Percentiles rank a stretch among this genome's conserved stretches.
phyloP scores from a whole-genome alignment of 75 land plant genomes.

The Picea sitchensis region DNA sequence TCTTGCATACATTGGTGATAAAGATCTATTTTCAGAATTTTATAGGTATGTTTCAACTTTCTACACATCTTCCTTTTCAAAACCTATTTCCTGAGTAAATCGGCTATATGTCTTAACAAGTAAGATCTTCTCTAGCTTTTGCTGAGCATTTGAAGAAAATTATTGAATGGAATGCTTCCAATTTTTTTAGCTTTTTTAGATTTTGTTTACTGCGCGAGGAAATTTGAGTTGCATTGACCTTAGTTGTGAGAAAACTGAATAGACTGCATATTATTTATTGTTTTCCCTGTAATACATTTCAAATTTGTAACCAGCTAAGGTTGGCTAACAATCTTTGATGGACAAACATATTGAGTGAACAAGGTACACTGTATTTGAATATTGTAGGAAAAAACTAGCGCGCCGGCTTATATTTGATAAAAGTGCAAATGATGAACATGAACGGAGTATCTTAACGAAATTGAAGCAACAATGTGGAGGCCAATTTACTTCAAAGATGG shows the following conservation, averaged over 20 bases:
- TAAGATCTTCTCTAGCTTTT: neutral
- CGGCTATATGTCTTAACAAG: no score
- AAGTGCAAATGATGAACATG: conserved; percentile 99
- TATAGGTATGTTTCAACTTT: conserved; percentile 20
- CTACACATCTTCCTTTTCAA: neutral
- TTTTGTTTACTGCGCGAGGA: neutral
- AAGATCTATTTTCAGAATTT: conserved; percentile 48
- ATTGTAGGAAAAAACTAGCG: conserved; percentile 89
- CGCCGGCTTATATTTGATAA: conserved; percentile 92
- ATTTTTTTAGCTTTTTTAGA: neutral
- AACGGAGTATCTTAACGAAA: conserved; percentile 92
- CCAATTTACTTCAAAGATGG: conserved; percentile 98
- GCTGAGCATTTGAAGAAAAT: neutral
- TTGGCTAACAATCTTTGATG: neutral
- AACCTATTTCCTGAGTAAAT: no score
- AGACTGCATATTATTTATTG: neutral
- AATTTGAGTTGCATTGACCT: neutral
- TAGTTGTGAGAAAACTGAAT: neutral
- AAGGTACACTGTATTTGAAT: no score
- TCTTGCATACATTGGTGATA: conserved; percentile 50
- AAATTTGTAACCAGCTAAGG: neutral
- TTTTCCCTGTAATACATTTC: neutral
- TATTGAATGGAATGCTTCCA: neutral
- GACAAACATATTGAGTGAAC: neutral
- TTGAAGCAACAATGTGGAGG: conserved; percentile 98